Evolutionary conservation across 257 asterid species (phyloP), one percentile per base, ranked within the genome.

Genomic region (Penstemon barbatus): DNA sequence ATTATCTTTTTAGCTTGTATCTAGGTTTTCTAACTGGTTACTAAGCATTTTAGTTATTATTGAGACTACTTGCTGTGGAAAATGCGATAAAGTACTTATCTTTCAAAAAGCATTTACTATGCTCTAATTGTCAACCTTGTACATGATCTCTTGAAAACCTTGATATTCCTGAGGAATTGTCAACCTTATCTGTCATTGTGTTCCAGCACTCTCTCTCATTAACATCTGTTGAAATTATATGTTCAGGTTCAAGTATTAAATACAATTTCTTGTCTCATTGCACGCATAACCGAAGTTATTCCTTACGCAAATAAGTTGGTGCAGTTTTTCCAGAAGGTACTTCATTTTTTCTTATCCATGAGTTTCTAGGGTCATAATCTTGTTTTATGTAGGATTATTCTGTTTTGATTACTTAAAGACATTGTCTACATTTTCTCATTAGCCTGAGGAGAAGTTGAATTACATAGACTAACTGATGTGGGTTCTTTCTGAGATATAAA

Each of bases 221-320:
- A 33, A 37, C 25, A 41, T 77, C 68, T 15, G 63, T 74, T 65
- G 70, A 15, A 55, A 72, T 69, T 59, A 58, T 45, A 70, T 45
- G 7, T 81, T 71, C 93, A 94, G 99, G 99, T 94, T 84, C 97
- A 91, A 84, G 93, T 88, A 68, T 75, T 94, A 59, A 94, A 94
- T 79, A 87, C 98, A 0, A 83, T 94, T 56, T 85, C 99, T 80
- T 74, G 77, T 78, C 96, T 94, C 73, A 84, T 94, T 71, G 92
- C 91, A 72, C 90, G 77, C 69, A 78, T 82, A 67, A 78, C 85
- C 73, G 96, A 85, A 74, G 82, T 94, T 67, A 71, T 74, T 70
- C 97, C 96, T 37, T 85, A 87, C 70, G 96, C 95, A 66, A 78
- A 86, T 75, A 93, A 84, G 85, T 75, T 93, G 87, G 80, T 87